Base-by-base conservation (phyloP, 306 rosid species). In the Lathyrus oleraceus region DNA sequence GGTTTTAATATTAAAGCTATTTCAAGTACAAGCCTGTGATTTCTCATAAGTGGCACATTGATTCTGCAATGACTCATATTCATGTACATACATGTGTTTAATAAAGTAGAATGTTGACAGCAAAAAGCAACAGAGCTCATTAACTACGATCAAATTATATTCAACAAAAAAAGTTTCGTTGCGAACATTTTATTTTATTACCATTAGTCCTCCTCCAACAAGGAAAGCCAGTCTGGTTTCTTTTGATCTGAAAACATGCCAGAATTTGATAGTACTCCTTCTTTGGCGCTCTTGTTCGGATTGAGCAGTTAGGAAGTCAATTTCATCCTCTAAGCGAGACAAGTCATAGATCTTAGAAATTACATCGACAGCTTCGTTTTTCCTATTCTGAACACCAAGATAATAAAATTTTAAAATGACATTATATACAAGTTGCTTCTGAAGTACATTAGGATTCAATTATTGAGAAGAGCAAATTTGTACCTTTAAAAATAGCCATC, bases 401-500 rank as follows among this genome's bases (percentile, higher is more conserved):
- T 53, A 21, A 21, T 25, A 25, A 45, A 66, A 68, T 36, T 17
- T 32, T 25, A 35, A 38, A 71, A 54, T 27, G 44, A 30, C 35
- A 71, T 30, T 2, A 28, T 51, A 32, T 21, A 65, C 27, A 44
- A 66, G 67, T 21, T 51, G 40, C 30, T 65, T 70, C n/a, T 39
- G 75, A 71, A 65, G 69, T 19, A 51, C 27, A 19, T 19, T 62
- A 10, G 16, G 61, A 43, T 17, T 59, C 39, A 21, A 52, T 51
- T 20, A 32, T 28, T 21, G 9, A 19, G 15, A 42, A 44, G 19
- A 73, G 20, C 5, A 48, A 47, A 23, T 36, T 6, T 42, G 57
- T 58, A 86, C 96, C 90, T 86, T 87, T 73, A 87, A 69, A 79
- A 87, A 92, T 57, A 92, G 91, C 98, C 98, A 92, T 73, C 98